Evolutionary conservation across 768 basidiomycete species (phyloP).

Genomic region (Psilocybe subaeruginosa): DNA sequence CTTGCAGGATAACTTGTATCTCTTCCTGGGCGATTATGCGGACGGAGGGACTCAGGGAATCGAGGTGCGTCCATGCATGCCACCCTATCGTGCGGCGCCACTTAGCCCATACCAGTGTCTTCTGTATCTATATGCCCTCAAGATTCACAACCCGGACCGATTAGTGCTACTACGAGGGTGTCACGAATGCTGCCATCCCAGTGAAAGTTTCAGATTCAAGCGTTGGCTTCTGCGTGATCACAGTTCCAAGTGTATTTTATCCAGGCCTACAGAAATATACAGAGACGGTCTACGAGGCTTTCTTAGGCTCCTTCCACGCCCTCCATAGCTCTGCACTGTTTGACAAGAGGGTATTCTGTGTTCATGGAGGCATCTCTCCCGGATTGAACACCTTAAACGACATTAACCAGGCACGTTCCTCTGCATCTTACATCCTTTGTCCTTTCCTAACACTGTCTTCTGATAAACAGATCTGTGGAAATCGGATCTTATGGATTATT

Average conservation of each 20-base stretch:
- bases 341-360: slow-evolving; percentile 95
- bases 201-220: slow-evolving; percentile 98
- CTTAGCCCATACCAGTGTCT: slow-evolving; percentile 59
- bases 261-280: slow-evolving; percentile 92
- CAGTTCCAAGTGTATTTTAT: not conserved
- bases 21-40: slow-evolving; percentile 97
- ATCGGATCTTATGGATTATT: slow-evolving; percentile 90
- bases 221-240: slow-evolving; percentile 32
- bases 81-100: not conserved
- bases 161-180: slow-evolving; percentile 90
- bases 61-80: slow-evolving; percentile 36
- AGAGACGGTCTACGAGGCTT: slow-evolving; percentile 85
- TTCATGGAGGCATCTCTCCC: slow-evolving; percentile 95
- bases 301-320: slow-evolving; percentile 86
- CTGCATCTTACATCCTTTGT: not conserved
- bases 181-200: slow-evolving; percentile 96
- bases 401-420: slow-evolving; percentile 21
- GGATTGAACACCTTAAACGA: slow-evolving; percentile 82
- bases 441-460: not conserved
- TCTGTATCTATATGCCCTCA: slow-evolving; percentile 90
- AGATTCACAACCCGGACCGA: slow-evolving; percentile 85
- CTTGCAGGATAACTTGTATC: slow-evolving; percentile 81
- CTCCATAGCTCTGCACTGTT: slow-evolving; percentile 91
- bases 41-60: slow-evolving; percentile 93
- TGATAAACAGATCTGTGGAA: slow-evolving; percentile 93